Evolutionary conservation across 2,329 filamentous ascomycete species (phyloP).

Genomic region (Arthrobotrys sinensis): DNA sequence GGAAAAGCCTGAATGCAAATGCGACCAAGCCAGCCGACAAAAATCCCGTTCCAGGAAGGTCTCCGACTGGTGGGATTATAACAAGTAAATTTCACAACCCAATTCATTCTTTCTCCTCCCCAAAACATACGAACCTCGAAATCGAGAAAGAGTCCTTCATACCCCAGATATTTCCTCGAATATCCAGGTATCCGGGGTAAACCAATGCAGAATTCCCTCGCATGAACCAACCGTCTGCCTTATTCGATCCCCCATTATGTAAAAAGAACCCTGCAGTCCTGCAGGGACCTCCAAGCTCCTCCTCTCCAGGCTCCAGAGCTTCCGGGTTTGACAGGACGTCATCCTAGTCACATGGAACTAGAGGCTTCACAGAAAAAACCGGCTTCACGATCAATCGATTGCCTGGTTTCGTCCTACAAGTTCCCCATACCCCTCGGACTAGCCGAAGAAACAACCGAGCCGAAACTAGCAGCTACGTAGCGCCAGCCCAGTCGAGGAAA

Average conservation of each 20-base stretch:
- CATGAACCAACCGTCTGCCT: slow-evolving; percentile 5
- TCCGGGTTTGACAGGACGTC: slow-evolving; percentile 30
- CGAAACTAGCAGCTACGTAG: slow-evolving; percentile 31
- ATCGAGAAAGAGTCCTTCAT: neutral
- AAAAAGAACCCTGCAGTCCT: neutral
- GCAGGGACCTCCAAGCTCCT: neutral
- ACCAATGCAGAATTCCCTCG: neutral
- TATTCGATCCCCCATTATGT: slow-evolving; percentile 14
- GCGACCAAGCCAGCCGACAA: neutral
- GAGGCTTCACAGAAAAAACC: slow-evolving; percentile 26
- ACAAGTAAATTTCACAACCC: neutral
- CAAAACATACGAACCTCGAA: neutral
- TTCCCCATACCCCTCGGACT: slow-evolving; percentile 5
- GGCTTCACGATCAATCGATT: slow-evolving; percentile 18
- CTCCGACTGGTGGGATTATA: slow-evolving; percentile 24
- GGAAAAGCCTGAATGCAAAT: neutral
- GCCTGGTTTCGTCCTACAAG: slow-evolving; percentile 11
- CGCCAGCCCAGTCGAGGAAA: slow-evolving; percentile 19
- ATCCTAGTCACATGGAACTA: slow-evolving; percentile 36
- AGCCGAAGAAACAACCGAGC: slow-evolving; percentile 37
- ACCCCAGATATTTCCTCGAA: slow-evolving; percentile 9
- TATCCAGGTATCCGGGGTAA: slow-evolving; percentile 7
- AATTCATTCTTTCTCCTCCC: neutral
- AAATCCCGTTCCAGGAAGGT: slow-evolving; percentile 43
- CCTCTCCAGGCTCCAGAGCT: slow-evolving; percentile 2